Conservation (phyloP, 345 rosid species). For the Raphanus sativus region DNA sequence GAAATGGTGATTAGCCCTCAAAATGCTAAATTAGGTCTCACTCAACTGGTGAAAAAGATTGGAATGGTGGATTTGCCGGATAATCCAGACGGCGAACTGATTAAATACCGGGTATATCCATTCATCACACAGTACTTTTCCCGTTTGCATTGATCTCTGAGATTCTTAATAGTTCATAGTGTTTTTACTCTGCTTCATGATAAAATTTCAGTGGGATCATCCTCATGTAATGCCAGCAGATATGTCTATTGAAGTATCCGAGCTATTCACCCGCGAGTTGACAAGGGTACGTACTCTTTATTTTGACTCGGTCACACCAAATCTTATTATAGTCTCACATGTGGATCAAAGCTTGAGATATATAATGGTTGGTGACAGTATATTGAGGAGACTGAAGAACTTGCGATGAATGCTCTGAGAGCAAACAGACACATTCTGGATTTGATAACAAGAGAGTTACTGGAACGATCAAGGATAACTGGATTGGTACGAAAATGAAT, state of each 20-base stretch:
- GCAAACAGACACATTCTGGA: slow-evolving; percentile 75
- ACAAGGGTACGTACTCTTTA: slow-evolving; percentile 58
- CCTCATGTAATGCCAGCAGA: slow-evolving; percentile 79
- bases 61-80: slow-evolving; percentile 73
- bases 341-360: slow-evolving; percentile 21
- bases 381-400: slow-evolving; percentile 90
- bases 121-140: slow-evolving; percentile 9
- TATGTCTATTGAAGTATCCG: slow-evolving; percentile 91
- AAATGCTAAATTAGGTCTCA: slow-evolving; percentile 77
- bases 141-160: background rate
- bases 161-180: background rate
- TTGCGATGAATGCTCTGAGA: slow-evolving; percentile 77
- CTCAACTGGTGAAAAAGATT: slow-evolving; percentile 67
- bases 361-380: slow-evolving; percentile 57
- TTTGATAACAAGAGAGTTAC: slow-evolving; percentile 60
- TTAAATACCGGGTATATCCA: slow-evolving; percentile 72
- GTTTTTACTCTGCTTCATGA: background rate
- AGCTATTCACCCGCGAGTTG: slow-evolving; percentile 84
- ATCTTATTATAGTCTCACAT: background rate
- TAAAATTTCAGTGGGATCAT: slow-evolving; percentile 75
- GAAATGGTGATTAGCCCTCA: slow-evolving; percentile 99
- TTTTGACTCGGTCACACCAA: slow-evolving; percentile 11
- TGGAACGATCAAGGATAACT: slow-evolving; percentile 81
- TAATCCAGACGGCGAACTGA: slow-evolving; percentile 70
- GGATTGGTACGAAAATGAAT: slow-evolving; percentile 66